Evolutionary conservation across 163 green algal genomes (phyloP), one percentile per base, ranked within the genome.

Genomic region (Chlamydomonas reinhardtii): DNA sequence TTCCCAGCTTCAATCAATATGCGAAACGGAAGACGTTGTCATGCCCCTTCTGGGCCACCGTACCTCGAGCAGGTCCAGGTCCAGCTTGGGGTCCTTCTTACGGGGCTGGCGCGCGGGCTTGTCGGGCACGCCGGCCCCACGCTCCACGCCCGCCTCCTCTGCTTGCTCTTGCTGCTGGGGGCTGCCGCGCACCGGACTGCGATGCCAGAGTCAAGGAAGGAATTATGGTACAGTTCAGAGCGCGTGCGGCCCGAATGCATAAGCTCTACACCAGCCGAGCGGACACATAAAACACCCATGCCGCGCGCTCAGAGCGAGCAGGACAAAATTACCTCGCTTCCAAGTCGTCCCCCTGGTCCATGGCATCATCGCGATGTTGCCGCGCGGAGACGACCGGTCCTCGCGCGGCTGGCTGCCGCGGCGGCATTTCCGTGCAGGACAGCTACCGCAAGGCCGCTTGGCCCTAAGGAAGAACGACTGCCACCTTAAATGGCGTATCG

Each of bases 41-140:
- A n/a, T n/a, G n/a, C n/a, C n/a, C n/a, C n/a, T n/a, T n/a, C n/a
- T 48, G 39, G 39, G 5, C 5, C 8, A 48, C 5, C 39, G 8
- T 48, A 85, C 79, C 79, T 85, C 52, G 4, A 85, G 73, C 48
- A 85, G 69, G 56, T 85, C 79, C 52, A 85, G 69, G 56, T 85
- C 79, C 17, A 85, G 68, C 69, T 85, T 85, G 20, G 79, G 68
- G 32, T 78, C 79, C 79, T 77, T 77, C 69, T 85, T 85, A 14
- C 69, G 68, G 2, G 79, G 48, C 48, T 56, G 48, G 1, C 48
- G 68, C 3, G 68, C 54, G 1, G 68, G 77, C 19, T n/a, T 61
- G 9, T 66, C 25, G 59, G 25, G 24, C 17, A 11, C 59, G 22
- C 3, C 59, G 0, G 59, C 2, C 59, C 3, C 25, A 11, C 24